Evolutionary conservation across 345 rosid species (phyloP), one percentile per base, ranked within the genome.

Genomic region (Hypericum androsaemum): DNA sequence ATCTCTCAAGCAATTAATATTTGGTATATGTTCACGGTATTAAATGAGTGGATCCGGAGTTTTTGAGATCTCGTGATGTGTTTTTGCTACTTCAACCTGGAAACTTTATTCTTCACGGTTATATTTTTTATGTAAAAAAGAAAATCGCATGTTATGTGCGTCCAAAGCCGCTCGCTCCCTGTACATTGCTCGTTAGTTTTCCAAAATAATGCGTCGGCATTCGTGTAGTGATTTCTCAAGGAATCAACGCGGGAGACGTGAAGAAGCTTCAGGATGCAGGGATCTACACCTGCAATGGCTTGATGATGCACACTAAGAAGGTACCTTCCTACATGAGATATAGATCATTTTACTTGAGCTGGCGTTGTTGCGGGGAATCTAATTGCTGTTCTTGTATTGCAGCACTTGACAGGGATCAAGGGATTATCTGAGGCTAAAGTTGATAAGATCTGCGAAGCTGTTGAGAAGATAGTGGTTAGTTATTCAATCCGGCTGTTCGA

Each of bases 241-340:
- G 96, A 56, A 82, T 89, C 66, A 89, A 86, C 62, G 87, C 96
- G 39, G 92, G 96, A 67, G 96, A 90, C 58, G 82, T 87, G 58
- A 87, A 87, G 48, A 90, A 84, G 52, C 84, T 90, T 54, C 95
- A 90, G 56, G 96, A 90, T 71, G 96, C 95, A 41, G 95, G 96
- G 67, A 90, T 90, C 55, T 80, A 80, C 59, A 87, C 98, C 60
- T 90, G 96, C 74, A 90, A 90, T 69, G 95, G 96, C 50, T 81
- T 87, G 71, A 84, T 87, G 96, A 90, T 87, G 98, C 92, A 84
- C 61, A 90, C 98, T 28, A 87, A 81, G 78, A 87, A 90, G 95
- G 92, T 81, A 57, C 41, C 12, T 17, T 28, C 7, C 12, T 16
- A 6, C 15, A 32, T n/a, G n/a, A 43, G 6, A 12, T 5, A 7